Evolutionary conservation across 2,329 filamentous ascomycete genomes (phyloP), one percentile per base, ranked within the genome.

Genomic region (Colletotrichum horii): DNA sequence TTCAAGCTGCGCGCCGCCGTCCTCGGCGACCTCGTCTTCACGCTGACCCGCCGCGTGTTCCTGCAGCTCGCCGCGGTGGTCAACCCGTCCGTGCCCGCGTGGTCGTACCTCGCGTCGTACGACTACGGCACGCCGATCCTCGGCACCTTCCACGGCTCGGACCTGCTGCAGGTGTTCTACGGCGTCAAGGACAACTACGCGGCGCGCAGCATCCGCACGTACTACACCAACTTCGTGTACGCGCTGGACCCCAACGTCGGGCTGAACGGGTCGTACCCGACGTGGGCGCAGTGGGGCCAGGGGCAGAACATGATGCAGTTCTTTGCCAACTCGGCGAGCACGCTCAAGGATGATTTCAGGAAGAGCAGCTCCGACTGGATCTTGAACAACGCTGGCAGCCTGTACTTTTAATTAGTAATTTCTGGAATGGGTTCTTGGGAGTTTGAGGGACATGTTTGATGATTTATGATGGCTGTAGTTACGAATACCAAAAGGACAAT

Each of bases 81-180:
- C 8, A 84, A 86, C 55, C 92, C 38, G 28, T 30, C 92, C 0
- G 78, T 83, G 48, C 91, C 92, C 0, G 85, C 87, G 2, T 97
- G 94, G 94, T 95, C 93, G 0, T 97, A 96, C 84, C 89, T 97
- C 2, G 85, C 93, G 0, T 93, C 91, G 0, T 96, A 96, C 84
- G 83, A 93, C 85, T 91, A 93, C 81, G 93, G 93, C 14, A 93
- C 92, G 0, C 93, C 95, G 0, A 84, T 96, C 66, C 83, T 97
- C 0, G 95, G 95, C 19, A 96, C 94, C 0, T 94, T 95, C 84
- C 95, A 97, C 82, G 93, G 84, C 15, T 91, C 89, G 1, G 94
- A 96, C 78, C 79, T 96, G 2, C 78, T 95, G 5, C 91, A 94
- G 81, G 89, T 94, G 0, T 95, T 95, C 79, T 2, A 83, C 83